Evolutionary conservation across 202 grass and related monocot species (phyloP).

Genomic region (Digitaria exilis): DNA sequence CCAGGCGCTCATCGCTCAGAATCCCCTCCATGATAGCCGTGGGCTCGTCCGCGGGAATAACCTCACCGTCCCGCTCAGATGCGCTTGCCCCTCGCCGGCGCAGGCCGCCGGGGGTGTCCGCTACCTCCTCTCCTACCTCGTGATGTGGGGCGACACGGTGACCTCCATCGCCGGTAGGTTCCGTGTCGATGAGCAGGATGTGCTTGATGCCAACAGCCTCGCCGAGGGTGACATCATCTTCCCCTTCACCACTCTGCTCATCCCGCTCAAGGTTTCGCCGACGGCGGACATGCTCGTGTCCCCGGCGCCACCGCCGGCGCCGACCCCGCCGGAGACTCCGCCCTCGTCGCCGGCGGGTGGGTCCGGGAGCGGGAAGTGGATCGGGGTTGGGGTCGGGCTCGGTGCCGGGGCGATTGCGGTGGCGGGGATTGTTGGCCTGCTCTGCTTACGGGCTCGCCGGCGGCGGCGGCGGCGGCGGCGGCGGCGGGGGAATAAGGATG

Average conservation of each 20-base stretch:
- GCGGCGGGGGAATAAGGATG: neutral
- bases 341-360: neutral
- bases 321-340: neutral
- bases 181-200: conserved; percentile 20
- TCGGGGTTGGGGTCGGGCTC: conserved; percentile 58
- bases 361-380: conserved; percentile 40
- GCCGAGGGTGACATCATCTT: conserved; percentile 35
- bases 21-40: conserved; percentile 42
- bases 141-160: conserved; percentile 47
- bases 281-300: conserved; percentile 51
- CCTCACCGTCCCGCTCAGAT: conserved; percentile 66
- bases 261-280: conserved; percentile 68
- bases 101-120: conserved; percentile 51
- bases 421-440: conserved; percentile 17
- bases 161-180: conserved; percentile 57
- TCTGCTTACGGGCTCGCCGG: conserved; percentile 26
- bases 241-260: conserved; percentile 79
- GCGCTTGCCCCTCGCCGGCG: conserved; percentile 66
- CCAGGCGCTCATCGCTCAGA: conserved; percentile 85
- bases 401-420: conserved; percentile 51
- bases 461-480: too few relatives aligned
- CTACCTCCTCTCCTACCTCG: conserved; percentile 66
- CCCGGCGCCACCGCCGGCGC: conserved; percentile 45
- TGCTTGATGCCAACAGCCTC: conserved; percentile 64
- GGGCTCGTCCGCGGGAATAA: conserved; percentile 10